Evolutionary conservation across 192 early-diverging fungal genomes (phyloP).

Genomic region (Coemansia sp.): DNA sequence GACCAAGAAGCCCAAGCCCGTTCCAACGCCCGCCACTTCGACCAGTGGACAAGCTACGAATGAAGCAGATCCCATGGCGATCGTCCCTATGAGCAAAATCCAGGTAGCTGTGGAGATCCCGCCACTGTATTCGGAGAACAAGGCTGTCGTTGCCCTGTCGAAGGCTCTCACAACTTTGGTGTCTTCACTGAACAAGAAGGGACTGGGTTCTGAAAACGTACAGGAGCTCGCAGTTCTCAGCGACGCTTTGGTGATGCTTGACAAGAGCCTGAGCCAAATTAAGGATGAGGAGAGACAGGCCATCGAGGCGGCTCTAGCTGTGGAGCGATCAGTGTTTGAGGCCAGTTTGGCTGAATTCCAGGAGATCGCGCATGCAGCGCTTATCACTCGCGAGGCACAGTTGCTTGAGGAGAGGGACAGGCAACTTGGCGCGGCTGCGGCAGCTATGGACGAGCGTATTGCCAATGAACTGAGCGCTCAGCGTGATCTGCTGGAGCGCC

Average conservation of each 20-base stretch:
- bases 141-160: constrained; percentile 35
- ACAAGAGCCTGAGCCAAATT: constrained; percentile 55
- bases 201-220: constrained; percentile 43
- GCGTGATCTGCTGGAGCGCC: constrained; percentile 72
- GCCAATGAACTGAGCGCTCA: constrained; percentile 68
- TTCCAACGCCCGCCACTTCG: constrained; percentile 1
- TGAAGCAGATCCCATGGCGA: constrained; percentile 11
- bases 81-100: constrained; percentile 30
- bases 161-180: constrained; percentile 40
- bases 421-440: constrained; percentile 53
- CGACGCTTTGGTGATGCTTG: constrained; percentile 57
- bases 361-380: constrained; percentile 52
- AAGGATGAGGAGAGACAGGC: constrained; percentile 53
- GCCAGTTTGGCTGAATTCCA: constrained; percentile 56
- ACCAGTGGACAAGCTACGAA: background rate
- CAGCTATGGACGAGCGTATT: constrained; percentile 60
- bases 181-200: constrained; percentile 39
- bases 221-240: constrained; percentile 50
- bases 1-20: background rate
- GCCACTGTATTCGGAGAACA: constrained; percentile 41
- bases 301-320: constrained; percentile 63
- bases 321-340: constrained; percentile 64
- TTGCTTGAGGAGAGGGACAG: constrained; percentile 59
- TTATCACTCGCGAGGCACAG: constrained; percentile 56
- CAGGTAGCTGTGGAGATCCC: constrained; percentile 55